Evolutionary conservation across 805 yeast genomes (phyloP).

Genomic region (Kockiozyma suomiensis): DNA sequence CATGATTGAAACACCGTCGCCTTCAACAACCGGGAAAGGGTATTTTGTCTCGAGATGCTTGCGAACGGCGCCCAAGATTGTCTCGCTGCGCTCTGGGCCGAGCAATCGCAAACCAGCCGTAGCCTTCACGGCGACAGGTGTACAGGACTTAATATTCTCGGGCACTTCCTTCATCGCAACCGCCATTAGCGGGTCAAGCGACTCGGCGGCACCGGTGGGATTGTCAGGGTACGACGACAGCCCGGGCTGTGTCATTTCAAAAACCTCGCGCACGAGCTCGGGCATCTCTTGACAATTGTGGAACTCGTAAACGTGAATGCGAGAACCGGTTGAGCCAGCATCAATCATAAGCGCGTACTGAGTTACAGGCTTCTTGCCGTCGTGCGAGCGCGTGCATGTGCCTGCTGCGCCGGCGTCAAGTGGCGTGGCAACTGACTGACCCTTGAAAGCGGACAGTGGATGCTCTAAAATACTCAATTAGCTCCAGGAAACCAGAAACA

Average conservation of each 20-base stretch:
- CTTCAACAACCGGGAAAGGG: conserved; percentile 89
- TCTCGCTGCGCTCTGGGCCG: conserved; percentile 72
- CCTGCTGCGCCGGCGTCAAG: conserved; percentile 3
- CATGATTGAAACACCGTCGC: conserved; percentile 89
- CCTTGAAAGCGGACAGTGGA: not conserved
- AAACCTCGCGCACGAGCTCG: conserved; percentile 71
- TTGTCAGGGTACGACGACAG: conserved; percentile 82
- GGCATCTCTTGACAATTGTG: conserved; percentile 88
- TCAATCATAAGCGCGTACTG: conserved; percentile 92
- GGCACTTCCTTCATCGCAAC: conserved; percentile 81
- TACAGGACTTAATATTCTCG: conserved; percentile 66
- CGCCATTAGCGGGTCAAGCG: conserved; percentile 79
- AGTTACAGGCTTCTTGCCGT: conserved; percentile 46
- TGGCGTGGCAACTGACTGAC: not conserved
- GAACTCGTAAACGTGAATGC: conserved; percentile 92
- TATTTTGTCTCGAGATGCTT: conserved; percentile 72
- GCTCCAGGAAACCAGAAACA: not conserved
- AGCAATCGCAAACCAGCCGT: conserved; percentile 93
- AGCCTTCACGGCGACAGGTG: conserved; percentile 96
- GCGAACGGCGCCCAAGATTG: conserved; percentile 76
- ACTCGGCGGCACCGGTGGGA: conserved; percentile 81
- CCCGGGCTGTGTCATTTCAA: conserved; percentile 91
- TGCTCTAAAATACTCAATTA: not conserved
- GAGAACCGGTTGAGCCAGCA: conserved; percentile 97
- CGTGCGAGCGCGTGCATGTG: conserved; percentile 43